These are phyloP conservation scores for Starmerella ratchasimensis DNA, from an alignment of 805 yeast species.

Conservation along the genomic window DNA sequence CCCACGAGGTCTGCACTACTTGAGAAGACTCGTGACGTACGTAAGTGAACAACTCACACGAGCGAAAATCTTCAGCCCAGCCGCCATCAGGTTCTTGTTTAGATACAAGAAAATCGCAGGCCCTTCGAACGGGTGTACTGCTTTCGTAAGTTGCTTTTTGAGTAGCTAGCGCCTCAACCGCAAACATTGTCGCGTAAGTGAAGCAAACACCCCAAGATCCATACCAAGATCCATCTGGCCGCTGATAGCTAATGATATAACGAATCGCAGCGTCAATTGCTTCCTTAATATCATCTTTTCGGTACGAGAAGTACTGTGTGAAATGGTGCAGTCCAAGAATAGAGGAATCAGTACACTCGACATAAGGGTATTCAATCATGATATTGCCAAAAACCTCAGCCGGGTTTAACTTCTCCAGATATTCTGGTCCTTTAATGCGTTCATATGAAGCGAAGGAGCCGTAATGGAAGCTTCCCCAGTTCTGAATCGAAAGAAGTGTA, in stretches of 20 bases:
- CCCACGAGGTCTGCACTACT: constrained; percentile 91
- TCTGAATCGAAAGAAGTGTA: constrained; percentile 61
- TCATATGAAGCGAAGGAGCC: constrained; percentile 94
- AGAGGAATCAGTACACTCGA: constrained; percentile 93
- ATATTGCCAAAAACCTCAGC: constrained; percentile 97
- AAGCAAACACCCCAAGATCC: constrained; percentile 98
- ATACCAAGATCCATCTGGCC: constrained; percentile 86
- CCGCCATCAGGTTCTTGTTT: constrained; percentile 85
- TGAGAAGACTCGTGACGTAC: constrained; percentile 50
- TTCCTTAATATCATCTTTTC: constrained; percentile 46
- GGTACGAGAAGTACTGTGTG: constrained; percentile 49
- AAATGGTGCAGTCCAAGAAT: constrained; percentile 80
- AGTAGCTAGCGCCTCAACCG: constrained; percentile 75
- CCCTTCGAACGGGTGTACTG: constrained; percentile 48
- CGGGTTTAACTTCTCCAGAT: constrained; percentile 70
- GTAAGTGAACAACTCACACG: constrained; percentile 68
- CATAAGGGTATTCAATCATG: constrained; percentile 97
- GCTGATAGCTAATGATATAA: constrained; percentile 58
- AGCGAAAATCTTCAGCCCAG: constrained; percentile 92
- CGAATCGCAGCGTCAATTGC: constrained; percentile 63
- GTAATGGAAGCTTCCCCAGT: constrained; percentile 59
- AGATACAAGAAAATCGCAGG: constrained; percentile 70
- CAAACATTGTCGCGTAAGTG: constrained; percentile 96
- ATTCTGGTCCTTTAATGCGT: constrained; percentile 62
- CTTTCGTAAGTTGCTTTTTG: constrained; percentile 51